Base-by-base conservation (phyloP, 495 filamentous ascomycete genomes). In the Poronia punctata region DNA sequence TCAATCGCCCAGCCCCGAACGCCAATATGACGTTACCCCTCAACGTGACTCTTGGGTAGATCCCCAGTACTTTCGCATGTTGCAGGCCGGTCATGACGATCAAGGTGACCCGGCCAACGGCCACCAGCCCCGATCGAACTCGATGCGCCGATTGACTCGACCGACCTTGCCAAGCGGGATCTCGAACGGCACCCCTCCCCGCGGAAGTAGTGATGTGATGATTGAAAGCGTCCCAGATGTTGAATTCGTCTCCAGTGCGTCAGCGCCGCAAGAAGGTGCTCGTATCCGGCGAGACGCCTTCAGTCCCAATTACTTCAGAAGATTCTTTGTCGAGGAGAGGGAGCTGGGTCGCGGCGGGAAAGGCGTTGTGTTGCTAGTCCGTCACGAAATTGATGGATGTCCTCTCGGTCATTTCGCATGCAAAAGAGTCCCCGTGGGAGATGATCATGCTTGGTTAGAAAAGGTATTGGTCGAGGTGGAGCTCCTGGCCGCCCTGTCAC, bases 381-480 rank as follows among this genome's bases (percentile, higher is more conserved):
- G 80, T 31, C 92, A 98, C 65, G 67, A 95, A 38, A 72, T 98
- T 36, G 92, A 95, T 58, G 79, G 84, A 5, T 88, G 95, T 23
- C 72, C 78, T 10, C 76, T 97, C 5, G 92, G 73, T 1, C 76
- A 94, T 40, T 98, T 95, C 62, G 92, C 92, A 17, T 98, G 92
- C 70, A 98, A 98, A 60, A 78, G 92, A 25, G 88, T 98, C 1
- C 93, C 92, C 3, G 92, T 98, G 10, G 86, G 92, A 16, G 82
- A 98, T 54, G 87, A 97, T 49, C 92, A 95, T 51, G 79, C 85
- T 41, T 98, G 92, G 92, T 64, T 98, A 12, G 84, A 93, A 57
- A 97, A 95, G 51, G 74, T 97, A 4, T 70, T 98, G 35, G 74
- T 86, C 20, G 92, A 98, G 63, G 93, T 97, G 2, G 87, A 90